Base-by-base conservation (phyloP, 2,329 filamentous ascomycete species). In the Westerdykella aurantiaca region DNA sequence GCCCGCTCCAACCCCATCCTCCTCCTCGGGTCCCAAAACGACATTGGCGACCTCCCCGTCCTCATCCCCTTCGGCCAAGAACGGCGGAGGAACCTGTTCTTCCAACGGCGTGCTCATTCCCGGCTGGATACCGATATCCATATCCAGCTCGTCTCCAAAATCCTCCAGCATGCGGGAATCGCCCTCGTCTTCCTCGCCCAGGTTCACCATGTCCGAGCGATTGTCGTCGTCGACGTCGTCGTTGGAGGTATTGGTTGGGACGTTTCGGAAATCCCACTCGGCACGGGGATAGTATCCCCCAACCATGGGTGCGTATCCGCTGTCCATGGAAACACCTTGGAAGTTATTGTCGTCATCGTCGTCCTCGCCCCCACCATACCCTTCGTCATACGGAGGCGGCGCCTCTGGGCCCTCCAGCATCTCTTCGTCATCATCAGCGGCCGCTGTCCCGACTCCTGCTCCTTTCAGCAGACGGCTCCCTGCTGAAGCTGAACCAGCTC, bases 371-470 rank as follows among this genome's bases (percentile, higher is more conserved):
- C 42, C 53, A 22, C 11, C 49, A 41, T 63, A 63, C 7, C 56
- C 50, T n/a, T 56, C 58, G 34, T 60, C 54, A 17, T 56, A 47
- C 11, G 44, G 47, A 1, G 54, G 53, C 18, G 51, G 53, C 17
- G n/a, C 10, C 11, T 42, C 22, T 23, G 9, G 14, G 13, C 37
- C 39, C 29, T 44, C 44, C 12, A 38, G 29, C 25, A 38, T 14
- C 33, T 47, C 42, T 35, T 47, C 34, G 37, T 49, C 31, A 31
- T 53, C 56, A 37, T 62, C 57, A 49, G 51, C 55, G 31, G 53
- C 61, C 45, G 47, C 55, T 51, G 43, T 63, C 63, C 22, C 63
- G 54, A 48, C 61, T 66, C 25, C 61, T 56, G 43, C 62, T 66
- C 49, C 62, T 50, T 50, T 65, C 60, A 46, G 59, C 52, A 42